Base-by-base conservation (phyloP, 768 basidiomycete species). In the Auricularia auricula-judae region DNA sequence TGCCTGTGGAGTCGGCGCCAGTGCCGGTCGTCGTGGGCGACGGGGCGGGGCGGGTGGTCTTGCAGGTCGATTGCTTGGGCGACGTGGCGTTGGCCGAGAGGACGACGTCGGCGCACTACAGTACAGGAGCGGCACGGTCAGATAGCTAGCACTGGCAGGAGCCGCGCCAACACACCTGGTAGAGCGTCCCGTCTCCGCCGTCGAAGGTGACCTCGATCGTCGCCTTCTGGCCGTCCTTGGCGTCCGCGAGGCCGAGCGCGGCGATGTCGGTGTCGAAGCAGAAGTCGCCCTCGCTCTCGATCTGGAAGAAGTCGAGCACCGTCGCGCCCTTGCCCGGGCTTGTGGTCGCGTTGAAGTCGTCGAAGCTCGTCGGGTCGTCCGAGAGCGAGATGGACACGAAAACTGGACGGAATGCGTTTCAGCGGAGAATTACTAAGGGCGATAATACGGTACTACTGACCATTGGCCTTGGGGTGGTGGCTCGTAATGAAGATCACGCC, bases 121-220 rank as follows among this genome's bases (percentile, higher is more conserved):
- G 12, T 7, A 42, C 12, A 23, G 23, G 23, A 23, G 23, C 23
- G 23, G 23, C 23, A 42, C 39, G 12, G 29, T 29, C 39, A 4
- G 11, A 51, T 21, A 7, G 3, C 7, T 70, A 3, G 12, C 29
- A 3, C 29, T 29, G 29, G 29, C 29, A 29, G 29, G 29, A 29
- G 29, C 29, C 29, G 29, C 29, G 29, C 29, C 29, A 29, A 42
- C 74, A 47, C 69, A 83, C 88, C 79, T 92, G 88, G 75, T 80
- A 91, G 10, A 94, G 79, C 35, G 71, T 60, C 21, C 85, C 86
- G 70, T 93, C 91, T 39, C 89, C 89, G 47, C 89, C 89, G 67
- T 84, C 74, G 71, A 75, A 92, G 35, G 82, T 67, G 23, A 91
- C 70, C 74, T 89, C 85, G 59, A 93, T 76, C 1, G 92, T 92